Conservation (phyloP, 768 basidiomycete species). For the Russula lepida region DNA sequence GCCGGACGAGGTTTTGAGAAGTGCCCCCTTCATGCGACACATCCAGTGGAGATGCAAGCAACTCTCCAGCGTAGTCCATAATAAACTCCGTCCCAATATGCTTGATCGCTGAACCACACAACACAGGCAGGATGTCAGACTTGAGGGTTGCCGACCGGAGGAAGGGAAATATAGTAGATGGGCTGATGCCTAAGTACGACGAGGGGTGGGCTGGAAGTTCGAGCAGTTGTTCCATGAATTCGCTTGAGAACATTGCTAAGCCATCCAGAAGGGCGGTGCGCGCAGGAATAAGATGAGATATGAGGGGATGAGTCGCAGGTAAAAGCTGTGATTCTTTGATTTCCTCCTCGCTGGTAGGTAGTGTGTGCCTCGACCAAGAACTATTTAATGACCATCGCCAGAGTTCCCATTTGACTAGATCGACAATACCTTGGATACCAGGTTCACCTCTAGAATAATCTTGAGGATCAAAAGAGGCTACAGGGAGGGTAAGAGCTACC, state of each 20-base stretch:
- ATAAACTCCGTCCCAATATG: constrained; percentile 75
- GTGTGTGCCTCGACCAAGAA: constrained; percentile 31
- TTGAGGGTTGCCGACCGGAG: constrained; percentile 60
- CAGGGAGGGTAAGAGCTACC: constrained; percentile 57
- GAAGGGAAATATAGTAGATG: constrained; percentile 46
- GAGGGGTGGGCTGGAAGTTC: constrained; percentile 46
- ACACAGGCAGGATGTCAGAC: constrained; percentile 63
- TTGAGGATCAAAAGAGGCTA: constrained; percentile 63
- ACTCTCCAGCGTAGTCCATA: constrained; percentile 74
- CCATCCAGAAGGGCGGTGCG: constrained; percentile 67
- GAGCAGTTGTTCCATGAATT: constrained; percentile 68
- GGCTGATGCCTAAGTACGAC: constrained; percentile 55
- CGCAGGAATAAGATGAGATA: constrained; percentile 57
- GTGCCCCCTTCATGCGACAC: constrained; percentile 40
- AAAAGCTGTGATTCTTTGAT: constrained; percentile 39
- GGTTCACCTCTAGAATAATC: constrained; percentile 70
- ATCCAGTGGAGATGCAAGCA: constrained; percentile 73
- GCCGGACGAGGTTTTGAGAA: constrained; percentile 43
- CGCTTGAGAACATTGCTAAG: constrained; percentile 72
- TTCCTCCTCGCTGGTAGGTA: constrained; percentile 45
- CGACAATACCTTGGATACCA: constrained; percentile 76
- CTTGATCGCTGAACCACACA: constrained; percentile 77
- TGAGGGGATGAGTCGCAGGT: constrained; percentile 54
- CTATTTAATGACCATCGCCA: constrained; percentile 64
- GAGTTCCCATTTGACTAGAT: constrained; percentile 75